phyloP scores from a whole-genome alignment of 2,329 filamentous ascomycete genomes.

The Diplodia seriata region DNA sequence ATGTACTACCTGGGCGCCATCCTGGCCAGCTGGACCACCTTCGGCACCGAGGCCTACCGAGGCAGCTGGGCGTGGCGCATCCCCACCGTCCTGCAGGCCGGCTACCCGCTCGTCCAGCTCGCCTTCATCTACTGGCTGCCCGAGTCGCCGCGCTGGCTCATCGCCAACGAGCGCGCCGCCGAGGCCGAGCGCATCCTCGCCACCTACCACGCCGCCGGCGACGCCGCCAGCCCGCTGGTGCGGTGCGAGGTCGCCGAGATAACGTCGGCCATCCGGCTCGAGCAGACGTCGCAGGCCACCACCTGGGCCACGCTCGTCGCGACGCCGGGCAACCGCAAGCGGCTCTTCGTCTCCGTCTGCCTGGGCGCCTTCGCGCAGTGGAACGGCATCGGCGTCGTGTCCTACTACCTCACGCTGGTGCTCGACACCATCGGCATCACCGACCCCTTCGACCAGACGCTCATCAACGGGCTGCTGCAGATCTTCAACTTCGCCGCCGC shows the following conservation, averaged over 20 bases:
- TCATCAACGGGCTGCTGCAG: conserved; percentile 55
- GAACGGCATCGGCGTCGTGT: conserved; percentile 61
- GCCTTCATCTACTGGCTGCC: conserved; percentile 53
- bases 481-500: conserved; percentile 32
- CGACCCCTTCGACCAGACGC: conserved; percentile 45
- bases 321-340: conserved; percentile 58
- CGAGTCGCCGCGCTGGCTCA: conserved; percentile 67
- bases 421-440: conserved; percentile 48
- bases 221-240: conserved; percentile 34
- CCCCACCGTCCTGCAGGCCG: conserved; percentile 60
- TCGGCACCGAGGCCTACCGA: conserved; percentile 51
- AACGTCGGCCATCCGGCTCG: neutral
- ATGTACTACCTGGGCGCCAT: conserved; percentile 48
- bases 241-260: conserved; percentile 27
- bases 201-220: conserved; percentile 60
- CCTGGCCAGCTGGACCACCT: conserved; percentile 57
- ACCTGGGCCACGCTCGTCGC: conserved; percentile 28
- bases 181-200: conserved; percentile 62
- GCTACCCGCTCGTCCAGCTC: conserved; percentile 56
- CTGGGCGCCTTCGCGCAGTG: conserved; percentile 65
- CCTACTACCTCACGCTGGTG: conserved; percentile 49
- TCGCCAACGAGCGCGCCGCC: conserved; percentile 59
- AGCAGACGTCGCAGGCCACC: conserved; percentile 6
- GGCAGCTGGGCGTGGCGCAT: conserved; percentile 59
- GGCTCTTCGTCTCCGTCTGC: conserved; percentile 60